Conservation (phyloP, 2,329 filamentous ascomycete genomes). For the Trichoderma sp. region DNA sequence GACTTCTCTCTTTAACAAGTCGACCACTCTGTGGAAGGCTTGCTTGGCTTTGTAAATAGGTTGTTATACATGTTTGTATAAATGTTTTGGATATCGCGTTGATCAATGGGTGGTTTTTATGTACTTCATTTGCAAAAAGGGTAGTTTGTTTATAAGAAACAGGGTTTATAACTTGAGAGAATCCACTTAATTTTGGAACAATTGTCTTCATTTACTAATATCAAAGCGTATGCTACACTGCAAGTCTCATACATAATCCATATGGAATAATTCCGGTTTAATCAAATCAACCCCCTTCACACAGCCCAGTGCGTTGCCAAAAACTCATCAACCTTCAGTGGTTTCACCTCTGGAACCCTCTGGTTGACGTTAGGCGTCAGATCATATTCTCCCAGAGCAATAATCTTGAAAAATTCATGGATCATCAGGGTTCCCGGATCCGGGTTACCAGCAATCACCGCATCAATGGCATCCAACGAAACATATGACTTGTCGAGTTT, state of each 20-base stretch:
- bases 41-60: neutral
- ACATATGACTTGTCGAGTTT: neutral
- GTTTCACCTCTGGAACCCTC: neutral
- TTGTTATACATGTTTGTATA: neutral
- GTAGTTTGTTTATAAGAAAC: neutral
- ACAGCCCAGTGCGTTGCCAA: constrained; percentile 10
- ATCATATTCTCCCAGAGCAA: neutral
- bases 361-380: neutral
- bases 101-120: neutral
- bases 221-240: neutral
- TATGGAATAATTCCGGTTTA: neutral
- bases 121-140: neutral
- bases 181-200: neutral
- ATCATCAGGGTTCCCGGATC: neutral
- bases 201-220: neutral
- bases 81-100: neutral
- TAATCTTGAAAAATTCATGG: neutral
- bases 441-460: neutral
- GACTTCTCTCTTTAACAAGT: neutral
- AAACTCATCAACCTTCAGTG: neutral
- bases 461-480: neutral
- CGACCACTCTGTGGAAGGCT: neutral
- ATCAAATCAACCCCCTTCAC: neutral
- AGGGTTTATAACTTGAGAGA: neutral
- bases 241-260: neutral